A percentile compares a stretch with the other conserved stretches of the same genome.
phyloP scores from a whole-genome alignment of 2,329 filamentous ascomycete species.

The Cryphonectria radicalis region DNA sequence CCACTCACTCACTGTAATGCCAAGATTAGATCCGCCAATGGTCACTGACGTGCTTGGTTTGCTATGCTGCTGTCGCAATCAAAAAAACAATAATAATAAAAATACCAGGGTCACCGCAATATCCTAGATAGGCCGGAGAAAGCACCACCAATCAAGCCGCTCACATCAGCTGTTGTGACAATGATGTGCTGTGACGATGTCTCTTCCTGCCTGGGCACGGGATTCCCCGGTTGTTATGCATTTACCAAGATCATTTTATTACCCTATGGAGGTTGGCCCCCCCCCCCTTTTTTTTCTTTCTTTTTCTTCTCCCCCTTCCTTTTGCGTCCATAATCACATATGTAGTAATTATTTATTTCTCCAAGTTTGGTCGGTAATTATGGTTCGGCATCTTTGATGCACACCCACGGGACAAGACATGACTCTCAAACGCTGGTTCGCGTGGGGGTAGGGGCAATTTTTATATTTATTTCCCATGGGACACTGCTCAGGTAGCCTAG shows the following conservation, averaged over 20 bases:
- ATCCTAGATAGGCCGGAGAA: neutral
- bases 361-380: neutral
- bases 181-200: slow-evolving; percentile 18
- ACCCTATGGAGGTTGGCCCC: neutral
- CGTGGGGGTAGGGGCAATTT: neutral
- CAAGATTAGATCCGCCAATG: neutral
- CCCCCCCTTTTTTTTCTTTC: too few species aligned
- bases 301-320: neutral
- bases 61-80: neutral
- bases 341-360: neutral
- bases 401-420: neutral
- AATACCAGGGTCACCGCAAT: neutral
- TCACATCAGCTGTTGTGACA: slow-evolving; percentile 14
- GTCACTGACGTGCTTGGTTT: neutral
- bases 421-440: neutral
- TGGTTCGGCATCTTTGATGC: neutral
- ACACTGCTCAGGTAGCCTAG: neutral
- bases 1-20: neutral
- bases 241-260: neutral
- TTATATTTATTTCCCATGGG: neutral
- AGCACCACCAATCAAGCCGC: slow-evolving; percentile 9
- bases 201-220: neutral
- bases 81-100: neutral
- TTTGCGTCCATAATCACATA: neutral
- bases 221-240: neutral